Percentiles rank a stretch among this genome's conserved stretches.
Evolutionary conservation across 305 asterid genomes (phyloP).

Genomic region (Fraxinus velutina): DNA sequence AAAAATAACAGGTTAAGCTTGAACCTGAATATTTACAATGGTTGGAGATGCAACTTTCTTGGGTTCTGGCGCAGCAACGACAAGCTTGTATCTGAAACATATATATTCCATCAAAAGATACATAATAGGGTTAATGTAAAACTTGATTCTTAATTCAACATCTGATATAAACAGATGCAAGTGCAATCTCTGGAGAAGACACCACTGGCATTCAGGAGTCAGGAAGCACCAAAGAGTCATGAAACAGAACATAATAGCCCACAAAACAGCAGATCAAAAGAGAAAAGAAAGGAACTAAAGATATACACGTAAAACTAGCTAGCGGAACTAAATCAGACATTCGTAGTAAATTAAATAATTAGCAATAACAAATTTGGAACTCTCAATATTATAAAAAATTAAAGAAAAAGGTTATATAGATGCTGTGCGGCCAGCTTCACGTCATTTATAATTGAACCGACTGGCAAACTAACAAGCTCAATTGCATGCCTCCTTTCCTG

Average conservation of each 20-base stretch:
- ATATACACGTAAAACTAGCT: not conserved
- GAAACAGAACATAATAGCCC: not conserved
- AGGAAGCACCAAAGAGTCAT: not conserved
- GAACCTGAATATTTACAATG: conserved; percentile 82
- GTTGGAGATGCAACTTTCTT: conserved; percentile 85
- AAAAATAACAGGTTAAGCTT: conserved; percentile 20
- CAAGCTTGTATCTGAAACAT: conserved; percentile 79
- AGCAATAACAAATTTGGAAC: not conserved
- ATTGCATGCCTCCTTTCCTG: not conserved
- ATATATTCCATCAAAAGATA: conserved; percentile 13
- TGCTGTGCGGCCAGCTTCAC: not conserved
- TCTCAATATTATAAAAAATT: not conserved
- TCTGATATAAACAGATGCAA: not conserved
- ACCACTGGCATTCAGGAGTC: not conserved
- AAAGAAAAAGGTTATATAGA: not conserved
- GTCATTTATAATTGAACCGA: not conserved
- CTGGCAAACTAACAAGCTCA: not conserved
- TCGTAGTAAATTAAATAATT: not conserved
- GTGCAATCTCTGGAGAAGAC: not conserved
- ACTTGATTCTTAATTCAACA: conserved; percentile 7
- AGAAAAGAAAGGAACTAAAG: not conserved
- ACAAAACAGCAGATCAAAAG: not conserved
- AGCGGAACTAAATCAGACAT: not conserved
- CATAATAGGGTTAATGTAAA: not conserved
- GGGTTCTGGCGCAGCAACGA: conserved; percentile 62